phyloP scores from a whole-genome alignment of 2,329 filamentous ascomycete genomes.

The Calonectria hongkongensis region DNA sequence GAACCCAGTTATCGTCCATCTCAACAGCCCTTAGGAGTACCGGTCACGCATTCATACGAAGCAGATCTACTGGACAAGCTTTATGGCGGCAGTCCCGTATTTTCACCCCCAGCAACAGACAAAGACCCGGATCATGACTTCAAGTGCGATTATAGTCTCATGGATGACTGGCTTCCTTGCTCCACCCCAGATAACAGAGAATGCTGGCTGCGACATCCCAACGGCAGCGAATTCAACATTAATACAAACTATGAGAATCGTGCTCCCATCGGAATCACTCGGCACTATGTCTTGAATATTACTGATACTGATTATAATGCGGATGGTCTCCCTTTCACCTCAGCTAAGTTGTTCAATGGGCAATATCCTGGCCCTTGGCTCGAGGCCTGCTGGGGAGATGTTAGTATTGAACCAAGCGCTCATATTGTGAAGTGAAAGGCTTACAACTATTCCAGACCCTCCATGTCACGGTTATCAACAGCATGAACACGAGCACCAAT shows the following conservation, averaged over 20 bases:
- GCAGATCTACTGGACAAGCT: not conserved
- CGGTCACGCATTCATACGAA: constrained; percentile 1
- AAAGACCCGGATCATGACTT: constrained; percentile 42
- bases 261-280: constrained; percentile 46
- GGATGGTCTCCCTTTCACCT: constrained; percentile 47
- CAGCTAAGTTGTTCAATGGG: constrained; percentile 53
- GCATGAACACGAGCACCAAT: constrained; percentile 35
- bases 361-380: constrained; percentile 55
- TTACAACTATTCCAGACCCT: constrained; percentile 33
- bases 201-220: constrained; percentile 53
- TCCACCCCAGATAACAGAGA: constrained; percentile 49
- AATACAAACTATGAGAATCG: constrained; percentile 54
- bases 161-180: constrained; percentile 52
- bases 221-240: constrained; percentile 52
- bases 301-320: constrained; percentile 46
- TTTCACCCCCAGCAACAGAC: constrained; percentile 38
- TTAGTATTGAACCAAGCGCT: constrained; percentile 9
- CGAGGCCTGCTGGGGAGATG: constrained; percentile 56
- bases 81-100: constrained; percentile 35
- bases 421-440: too few species aligned
- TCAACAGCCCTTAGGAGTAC: constrained; percentile 42
- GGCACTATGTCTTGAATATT: constrained; percentile 49
- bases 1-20: constrained; percentile 7
- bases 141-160: constrained; percentile 51
- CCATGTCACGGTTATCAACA: constrained; percentile 46